These are phyloP conservation scores for Cladosporium sp. DNA, from an alignment of 2,329 filamentous ascomycete species.

Conservation along the genomic window DNA sequence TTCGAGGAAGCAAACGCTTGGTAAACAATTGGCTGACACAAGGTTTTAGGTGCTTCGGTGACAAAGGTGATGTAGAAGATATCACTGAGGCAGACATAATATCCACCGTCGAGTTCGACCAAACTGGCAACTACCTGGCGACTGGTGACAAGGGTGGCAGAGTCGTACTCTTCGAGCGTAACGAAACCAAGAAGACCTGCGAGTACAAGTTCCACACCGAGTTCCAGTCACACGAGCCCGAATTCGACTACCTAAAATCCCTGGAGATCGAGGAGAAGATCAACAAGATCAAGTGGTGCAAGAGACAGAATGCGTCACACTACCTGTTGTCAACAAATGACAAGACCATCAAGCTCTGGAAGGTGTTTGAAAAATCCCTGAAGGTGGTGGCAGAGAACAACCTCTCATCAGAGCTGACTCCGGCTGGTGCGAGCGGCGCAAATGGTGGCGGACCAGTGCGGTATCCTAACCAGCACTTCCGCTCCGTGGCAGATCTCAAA, in stretches of 20 bases:
- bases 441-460: conserved; percentile 74
- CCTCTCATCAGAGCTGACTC: conserved; percentile 86
- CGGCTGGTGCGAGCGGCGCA: conserved; percentile 53
- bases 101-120: conserved; percentile 84
- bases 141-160: conserved; percentile 86
- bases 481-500: conserved; percentile 75
- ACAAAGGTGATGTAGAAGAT: conserved; percentile 98
- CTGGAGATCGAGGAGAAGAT: conserved; percentile 99
- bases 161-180: conserved; percentile 82
- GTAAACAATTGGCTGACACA: neutral
- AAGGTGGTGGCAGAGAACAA: conserved; percentile 99
- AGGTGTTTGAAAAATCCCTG: conserved; percentile 98
- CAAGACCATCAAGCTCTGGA: conserved; percentile 99
- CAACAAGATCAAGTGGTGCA: conserved; percentile 99
- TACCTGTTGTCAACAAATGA: conserved; percentile 98
- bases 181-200: conserved; percentile 99
- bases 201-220: conserved; percentile 99
- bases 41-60: conserved; percentile 80
- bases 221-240: conserved; percentile 98
- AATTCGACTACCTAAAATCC: conserved; percentile 99
- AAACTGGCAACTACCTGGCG: conserved; percentile 81
- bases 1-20: neutral
- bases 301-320: conserved; percentile 95
- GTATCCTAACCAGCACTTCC: conserved; percentile 69
- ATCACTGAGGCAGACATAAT: conserved; percentile 97